Evolutionary conservation across 2,329 filamentous ascomycete species (phyloP).

Genomic region (Raffaelea albimanens): DNA sequence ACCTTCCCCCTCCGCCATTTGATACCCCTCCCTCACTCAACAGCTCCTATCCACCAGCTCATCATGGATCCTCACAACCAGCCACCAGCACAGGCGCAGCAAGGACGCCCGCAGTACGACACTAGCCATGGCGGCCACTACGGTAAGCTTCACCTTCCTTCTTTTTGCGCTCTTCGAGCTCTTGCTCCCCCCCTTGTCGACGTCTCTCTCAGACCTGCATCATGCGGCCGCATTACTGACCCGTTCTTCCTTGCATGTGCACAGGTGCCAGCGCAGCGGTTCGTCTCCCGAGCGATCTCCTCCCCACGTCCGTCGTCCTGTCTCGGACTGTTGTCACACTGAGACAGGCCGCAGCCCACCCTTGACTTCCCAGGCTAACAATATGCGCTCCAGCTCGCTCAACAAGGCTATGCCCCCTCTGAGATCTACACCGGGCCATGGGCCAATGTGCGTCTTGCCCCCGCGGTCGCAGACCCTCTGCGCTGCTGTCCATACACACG

Average conservation of each 20-base stretch:
- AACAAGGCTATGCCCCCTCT: constrained; percentile 80
- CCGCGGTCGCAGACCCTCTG: constrained; percentile 8
- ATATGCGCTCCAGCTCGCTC: constrained; percentile 54
- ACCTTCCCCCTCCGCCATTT: not conserved
- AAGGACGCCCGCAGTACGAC: constrained; percentile 58
- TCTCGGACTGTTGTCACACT: not conserved
- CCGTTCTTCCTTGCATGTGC: not conserved
- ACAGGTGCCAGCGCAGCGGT: constrained; percentile 61
- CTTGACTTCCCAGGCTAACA: constrained; percentile 5
- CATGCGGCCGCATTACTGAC: constrained; percentile 15
- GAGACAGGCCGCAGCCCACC: too few relatives aligned
- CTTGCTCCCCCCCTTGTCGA: not conserved
- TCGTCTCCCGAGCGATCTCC: constrained; percentile 35
- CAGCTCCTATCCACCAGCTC: not conserved
- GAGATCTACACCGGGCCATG: constrained; percentile 91
- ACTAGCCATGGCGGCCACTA: constrained; percentile 67
- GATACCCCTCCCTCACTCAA: too few relatives aligned
- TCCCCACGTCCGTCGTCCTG: too few relatives aligned
- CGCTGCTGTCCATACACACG: not conserved
- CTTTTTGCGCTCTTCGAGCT: not conserved
- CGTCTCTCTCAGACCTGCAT: not conserved
- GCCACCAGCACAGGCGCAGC: constrained; percentile 44
- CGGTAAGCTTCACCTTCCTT: constrained; percentile 39
- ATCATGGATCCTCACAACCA: constrained; percentile 47
- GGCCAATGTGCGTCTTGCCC: constrained; percentile 64